phyloP scores from a whole-genome alignment of 1,284 basidiomycete species.

The Austroboletus niveus region DNA sequence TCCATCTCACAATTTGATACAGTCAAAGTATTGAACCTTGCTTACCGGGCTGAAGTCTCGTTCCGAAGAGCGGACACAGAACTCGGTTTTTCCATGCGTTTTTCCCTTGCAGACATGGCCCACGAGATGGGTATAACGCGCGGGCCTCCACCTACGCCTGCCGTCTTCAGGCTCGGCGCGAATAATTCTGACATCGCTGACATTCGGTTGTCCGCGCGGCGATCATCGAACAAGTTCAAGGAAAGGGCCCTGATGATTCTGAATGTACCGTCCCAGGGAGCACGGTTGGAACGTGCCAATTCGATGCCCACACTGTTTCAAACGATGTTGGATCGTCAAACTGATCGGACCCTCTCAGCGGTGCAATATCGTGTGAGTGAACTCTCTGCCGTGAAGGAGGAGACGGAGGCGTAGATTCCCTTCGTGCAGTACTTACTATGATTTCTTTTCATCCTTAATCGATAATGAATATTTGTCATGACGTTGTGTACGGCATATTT shows the following conservation, averaged over 20 bases:
- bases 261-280: constrained; percentile 1
- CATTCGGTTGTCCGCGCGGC: background rate
- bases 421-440: background rate
- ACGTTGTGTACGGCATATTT: too few species aligned
- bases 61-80: background rate
- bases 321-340: background rate
- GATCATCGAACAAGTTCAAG: constrained; percentile 1
- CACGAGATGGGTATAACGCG: background rate
- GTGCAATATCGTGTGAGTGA: background rate
- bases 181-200: background rate
- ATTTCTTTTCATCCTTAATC: too few species aligned
- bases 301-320: constrained; percentile 15
- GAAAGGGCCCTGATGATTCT: constrained; percentile 1
- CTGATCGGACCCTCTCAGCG: background rate
- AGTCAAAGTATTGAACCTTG: constrained; percentile 15
- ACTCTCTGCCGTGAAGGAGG: constrained; percentile 11
- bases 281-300: constrained; percentile 13
- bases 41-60: constrained; percentile 4
- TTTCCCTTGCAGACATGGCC: background rate
- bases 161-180: background rate
- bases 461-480: too few species aligned
- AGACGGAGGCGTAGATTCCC: constrained; percentile 3
- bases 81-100: constrained; percentile 10
- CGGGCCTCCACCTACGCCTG: background rate
- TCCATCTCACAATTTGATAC: background rate